These are phyloP conservation scores for Exserohilum turcica DNA, from an alignment of 2,329 filamentous ascomycete genomes.

Conservation along the genomic window DNA sequence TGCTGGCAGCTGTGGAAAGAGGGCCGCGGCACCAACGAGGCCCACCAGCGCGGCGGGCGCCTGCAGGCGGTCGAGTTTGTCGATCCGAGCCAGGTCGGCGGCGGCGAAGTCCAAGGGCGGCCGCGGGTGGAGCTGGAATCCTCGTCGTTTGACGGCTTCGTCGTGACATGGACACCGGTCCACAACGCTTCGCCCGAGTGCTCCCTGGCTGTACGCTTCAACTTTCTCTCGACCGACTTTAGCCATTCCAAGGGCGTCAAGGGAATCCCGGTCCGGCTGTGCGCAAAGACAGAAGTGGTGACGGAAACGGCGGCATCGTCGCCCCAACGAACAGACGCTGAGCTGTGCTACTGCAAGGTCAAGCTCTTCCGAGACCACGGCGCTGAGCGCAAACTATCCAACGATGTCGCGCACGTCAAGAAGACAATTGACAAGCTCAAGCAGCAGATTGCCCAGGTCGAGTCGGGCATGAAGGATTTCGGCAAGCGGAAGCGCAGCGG, in stretches of 20 bases:
- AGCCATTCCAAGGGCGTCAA: slow-evolving; percentile 99
- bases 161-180: slow-evolving; percentile 81
- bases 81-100: slow-evolving; percentile 63
- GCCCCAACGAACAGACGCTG: slow-evolving; percentile 56
- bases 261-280: slow-evolving; percentile 91
- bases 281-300: slow-evolving; percentile 81
- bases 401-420: slow-evolving; percentile 92
- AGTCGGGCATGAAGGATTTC: slow-evolving; percentile 63
- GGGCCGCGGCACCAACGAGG: slow-evolving; percentile 91
- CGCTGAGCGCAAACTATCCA: slow-evolving; percentile 91
- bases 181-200: slow-evolving; percentile 73
- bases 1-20: slow-evolving; percentile 98
- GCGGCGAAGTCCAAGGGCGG: slow-evolving; percentile 55
- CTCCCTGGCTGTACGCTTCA: slow-evolving; percentile 90
- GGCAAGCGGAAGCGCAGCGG: slow-evolving; percentile 66
- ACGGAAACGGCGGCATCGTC: slow-evolving; percentile 56
- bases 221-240: slow-evolving; percentile 97
- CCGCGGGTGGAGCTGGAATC: slow-evolving; percentile 57
- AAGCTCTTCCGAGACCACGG: slow-evolving; percentile 97
- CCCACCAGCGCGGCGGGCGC: slow-evolving; percentile 89
- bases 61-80: slow-evolving; percentile 95
- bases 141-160: slow-evolving; percentile 92
- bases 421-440: slow-evolving; percentile 96
- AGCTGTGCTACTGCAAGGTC: slow-evolving; percentile 94
- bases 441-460: slow-evolving; percentile 82